Conservation (phyloP, 306 rosid genomes). For the Lupinus albus region DNA sequence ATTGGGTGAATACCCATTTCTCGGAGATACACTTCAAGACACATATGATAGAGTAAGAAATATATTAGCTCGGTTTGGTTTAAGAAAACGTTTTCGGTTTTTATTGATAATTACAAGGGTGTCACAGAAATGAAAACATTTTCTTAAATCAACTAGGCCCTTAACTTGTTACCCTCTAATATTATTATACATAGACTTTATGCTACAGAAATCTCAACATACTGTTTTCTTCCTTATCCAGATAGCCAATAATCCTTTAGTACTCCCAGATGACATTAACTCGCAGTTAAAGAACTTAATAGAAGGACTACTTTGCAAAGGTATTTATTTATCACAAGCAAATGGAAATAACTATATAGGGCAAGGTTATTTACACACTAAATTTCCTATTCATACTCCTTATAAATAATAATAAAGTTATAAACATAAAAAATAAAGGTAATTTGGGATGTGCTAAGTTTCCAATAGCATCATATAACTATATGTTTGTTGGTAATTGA, state of each 20-base stretch:
- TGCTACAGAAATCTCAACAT: neutral
- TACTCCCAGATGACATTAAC: constrained; percentile 74
- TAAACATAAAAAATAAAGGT: no score
- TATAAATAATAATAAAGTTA: no score
- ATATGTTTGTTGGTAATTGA: constrained; percentile 14
- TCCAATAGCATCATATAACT: neutral
- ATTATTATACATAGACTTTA: neutral
- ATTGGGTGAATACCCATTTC: constrained; percentile 86
- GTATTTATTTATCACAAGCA: constrained; percentile 46
- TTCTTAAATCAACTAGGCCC: no score
- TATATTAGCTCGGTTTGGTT: neutral
- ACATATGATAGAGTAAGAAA: constrained; percentile 85
- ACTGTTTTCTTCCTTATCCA: constrained; percentile 44
- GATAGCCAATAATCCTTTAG: constrained; percentile 79
- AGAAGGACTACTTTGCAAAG: constrained; percentile 91
- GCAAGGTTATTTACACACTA: neutral
- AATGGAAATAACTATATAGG: no score
- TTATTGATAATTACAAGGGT: no score
- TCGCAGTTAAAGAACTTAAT: constrained; percentile 64
- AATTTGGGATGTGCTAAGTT: neutral
- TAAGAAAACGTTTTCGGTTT: no score
- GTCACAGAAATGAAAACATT: no score
- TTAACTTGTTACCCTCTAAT: no score
- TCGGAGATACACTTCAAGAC: constrained; percentile 97
- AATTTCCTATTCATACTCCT: neutral